Evolutionary conservation across 2,329 filamentous ascomycete species (phyloP).

Genomic region (Colletotrichum cereale): DNA sequence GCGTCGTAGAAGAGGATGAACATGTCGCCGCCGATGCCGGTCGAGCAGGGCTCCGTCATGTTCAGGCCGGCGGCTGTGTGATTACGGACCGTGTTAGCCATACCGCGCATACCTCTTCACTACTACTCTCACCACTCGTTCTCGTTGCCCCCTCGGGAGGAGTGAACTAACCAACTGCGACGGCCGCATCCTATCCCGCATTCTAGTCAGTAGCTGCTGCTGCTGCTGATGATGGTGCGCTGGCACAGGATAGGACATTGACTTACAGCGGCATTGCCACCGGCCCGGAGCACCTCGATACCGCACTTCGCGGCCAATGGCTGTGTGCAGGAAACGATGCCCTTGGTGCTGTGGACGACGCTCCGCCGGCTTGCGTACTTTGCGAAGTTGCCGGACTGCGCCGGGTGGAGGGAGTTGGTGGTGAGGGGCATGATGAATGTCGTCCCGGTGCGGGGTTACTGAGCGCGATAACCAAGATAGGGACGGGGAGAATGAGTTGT

Average conservation of each 20-base stretch:
- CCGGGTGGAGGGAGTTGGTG: conserved; percentile 60
- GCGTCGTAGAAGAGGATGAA: conserved; percentile 95
- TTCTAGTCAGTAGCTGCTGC: conserved; percentile 32
- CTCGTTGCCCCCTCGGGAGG: conserved; percentile 3
- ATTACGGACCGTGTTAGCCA: conserved; percentile 6
- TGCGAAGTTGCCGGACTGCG: conserved; percentile 63
- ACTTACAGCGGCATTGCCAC: conserved; percentile 92
- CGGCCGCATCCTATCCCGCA: conserved; percentile 83
- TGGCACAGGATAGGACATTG: not conserved
- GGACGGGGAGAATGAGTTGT: not conserved
- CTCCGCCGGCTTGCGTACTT: conserved; percentile 85
- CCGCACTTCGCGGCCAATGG: conserved; percentile 91
- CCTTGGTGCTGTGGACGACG: conserved; percentile 92
- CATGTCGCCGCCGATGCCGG: conserved; percentile 97
- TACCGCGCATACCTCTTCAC: not conserved
- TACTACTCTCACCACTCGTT: too few species aligned
- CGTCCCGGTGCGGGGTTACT: conserved; percentile 32
- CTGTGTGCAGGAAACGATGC: conserved; percentile 91
- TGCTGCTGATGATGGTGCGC: conserved; percentile 1
- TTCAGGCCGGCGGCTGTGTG: conserved; percentile 85
- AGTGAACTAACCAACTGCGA: conserved; percentile 79
- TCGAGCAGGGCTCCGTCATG: conserved; percentile 91
- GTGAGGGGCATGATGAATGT: conserved; percentile 59
- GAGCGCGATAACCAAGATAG: conserved; percentile 12
- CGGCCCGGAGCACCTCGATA: conserved; percentile 83